Base-by-base conservation (phyloP, 257 asterid species). In the Leonotis leonurus region DNA sequence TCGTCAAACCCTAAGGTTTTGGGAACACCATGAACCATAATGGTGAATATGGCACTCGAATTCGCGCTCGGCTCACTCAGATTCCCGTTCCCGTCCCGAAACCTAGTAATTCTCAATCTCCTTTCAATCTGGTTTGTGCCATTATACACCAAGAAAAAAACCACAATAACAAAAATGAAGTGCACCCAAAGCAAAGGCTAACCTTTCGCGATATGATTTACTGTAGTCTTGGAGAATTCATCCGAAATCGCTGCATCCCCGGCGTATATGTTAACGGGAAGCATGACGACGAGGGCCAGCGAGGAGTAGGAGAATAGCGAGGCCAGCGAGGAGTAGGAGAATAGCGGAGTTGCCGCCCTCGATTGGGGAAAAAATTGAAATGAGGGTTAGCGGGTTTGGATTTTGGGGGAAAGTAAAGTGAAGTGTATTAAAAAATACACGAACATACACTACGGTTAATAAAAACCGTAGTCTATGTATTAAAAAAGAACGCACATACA, bases 151-250 rank as follows among this genome's bases (percentile, higher is more conserved):
- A 84, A 70, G 70, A 84, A 70, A 25, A 89, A 92, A 62, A 93
- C 88, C 51, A 89, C 64, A n/a, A 74, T 84, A 65, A 79, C 96
- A 69, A 85, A 90, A n/a, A 85, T 41, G 64, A 93, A 87, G 80
- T 93, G 95, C 67, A 89, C 78, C 99, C 99, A 93, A 14, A 89
- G 90, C 81, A 87, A 75, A 53, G 87, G 78, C 73, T 96, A 89
- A 60, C 99, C 99, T 68, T 87, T 83, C 64, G 54, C 83, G 0
- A 93, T 78, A 64, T 93, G 94, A 75, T 81, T 89, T 43, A 93
- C 77, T 1, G 96, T 93, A 2, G 96, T 93, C 82, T 82, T 89
- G 25, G 99, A 93, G 68, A 93, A 93, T 67, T 85, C 83, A 70
- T 93, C 99, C 0, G 88, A 80, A 64, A 93, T 77, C 8, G 86